Percentiles rank a stretch among this genome's conserved stretches.
These are phyloP conservation scores for Aspergillus brunneoviolaceus DNA, from an alignment of 2,329 filamentous ascomycete species.

Conservation along the genomic window DNA sequence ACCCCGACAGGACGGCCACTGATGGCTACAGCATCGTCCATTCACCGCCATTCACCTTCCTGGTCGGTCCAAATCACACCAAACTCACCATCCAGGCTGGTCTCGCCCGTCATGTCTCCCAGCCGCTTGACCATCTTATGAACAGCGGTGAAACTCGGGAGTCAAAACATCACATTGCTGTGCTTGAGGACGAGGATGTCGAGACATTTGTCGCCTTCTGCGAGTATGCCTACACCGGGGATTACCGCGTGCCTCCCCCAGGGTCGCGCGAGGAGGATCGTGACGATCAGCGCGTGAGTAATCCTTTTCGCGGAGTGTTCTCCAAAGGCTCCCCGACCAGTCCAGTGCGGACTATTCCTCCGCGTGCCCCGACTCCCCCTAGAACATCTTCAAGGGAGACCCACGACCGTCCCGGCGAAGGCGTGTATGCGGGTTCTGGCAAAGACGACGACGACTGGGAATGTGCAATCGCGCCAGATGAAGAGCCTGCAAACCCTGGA, in stretches of 20 bases:
- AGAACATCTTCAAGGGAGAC: neutral
- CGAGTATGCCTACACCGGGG: constrained; percentile 52
- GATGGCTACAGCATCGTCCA: constrained; percentile 40
- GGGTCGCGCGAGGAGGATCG: constrained; percentile 22
- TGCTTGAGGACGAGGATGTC: constrained; percentile 49
- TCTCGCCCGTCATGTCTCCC: constrained; percentile 46
- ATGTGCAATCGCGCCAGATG: constrained; percentile 7
- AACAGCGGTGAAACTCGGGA: constrained; percentile 49
- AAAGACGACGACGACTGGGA: constrained; percentile 5
- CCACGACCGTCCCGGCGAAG: neutral
- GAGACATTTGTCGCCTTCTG: constrained; percentile 51
- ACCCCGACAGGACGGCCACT: constrained; percentile 21
- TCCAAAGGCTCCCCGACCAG: constrained; percentile 12
- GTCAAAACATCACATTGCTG: constrained; percentile 43
- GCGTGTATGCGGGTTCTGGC: neutral
- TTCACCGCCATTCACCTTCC: constrained; percentile 47
- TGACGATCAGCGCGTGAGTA: constrained; percentile 16
- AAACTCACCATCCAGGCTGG: constrained; percentile 49
- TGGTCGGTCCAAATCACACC: constrained; percentile 47
- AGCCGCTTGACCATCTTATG: constrained; percentile 46
- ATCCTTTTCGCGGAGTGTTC: constrained; percentile 17
- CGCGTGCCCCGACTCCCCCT: constrained; percentile 4
- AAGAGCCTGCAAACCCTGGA: neutral
- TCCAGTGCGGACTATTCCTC: neutral
- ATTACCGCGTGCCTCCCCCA: constrained; percentile 43